Base-by-base conservation (phyloP, 768 basidiomycete species). In the Lactifluus echinatus region DNA sequence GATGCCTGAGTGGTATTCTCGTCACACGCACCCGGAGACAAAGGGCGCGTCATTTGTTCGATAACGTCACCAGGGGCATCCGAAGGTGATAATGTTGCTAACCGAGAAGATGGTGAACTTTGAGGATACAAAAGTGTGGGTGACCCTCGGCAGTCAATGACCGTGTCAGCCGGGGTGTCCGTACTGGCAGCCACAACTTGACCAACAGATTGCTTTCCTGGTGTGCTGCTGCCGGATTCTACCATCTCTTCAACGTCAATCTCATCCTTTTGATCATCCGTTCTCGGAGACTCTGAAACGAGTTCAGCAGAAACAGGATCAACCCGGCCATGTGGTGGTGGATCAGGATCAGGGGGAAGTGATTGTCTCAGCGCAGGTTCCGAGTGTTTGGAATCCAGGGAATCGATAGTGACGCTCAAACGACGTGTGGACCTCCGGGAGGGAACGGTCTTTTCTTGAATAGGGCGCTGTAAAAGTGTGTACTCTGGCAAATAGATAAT, bases 401-500 rank as follows among this genome's bases (percentile, higher is more conserved):
- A 44, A 50, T 59, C 57, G 26, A 58, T 21, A 8, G 50, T 29
- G 23, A 45, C 50, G 19, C 53, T 51, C 36, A 53, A 34, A 14
- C 7, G 46, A 31, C 62, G 62, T 6, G 55, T 57, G 8, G 62
- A 63, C 48, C 55, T 56, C 17, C 62, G 62, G 29, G 43, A 12
- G n/a, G 31, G 19, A 33, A 8, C 8, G 11, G 14, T 33, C 14
- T 37, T 24, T 28, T 37, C 47, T 36, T 50, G 31, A 10, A 59
- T 44, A 2, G 77, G 74, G n/a, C 77, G 73, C 12, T 83, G 75
- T 34, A 77, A 69, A 67, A 87, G 71, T 7, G 79, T 72, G 47
- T 75, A 69, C 52, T 81, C 82, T 0, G 96, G 95, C 57, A 87
- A 83, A 68, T 83, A 87, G 63, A 99, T 95, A 60, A 98, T 83